Percentiles rank a stretch among this genome's conserved stretches.
These are phyloP conservation scores for Saccharomycopsis sp. DNA, from an alignment of 805 yeast species.

Conservation along the genomic window DNA sequence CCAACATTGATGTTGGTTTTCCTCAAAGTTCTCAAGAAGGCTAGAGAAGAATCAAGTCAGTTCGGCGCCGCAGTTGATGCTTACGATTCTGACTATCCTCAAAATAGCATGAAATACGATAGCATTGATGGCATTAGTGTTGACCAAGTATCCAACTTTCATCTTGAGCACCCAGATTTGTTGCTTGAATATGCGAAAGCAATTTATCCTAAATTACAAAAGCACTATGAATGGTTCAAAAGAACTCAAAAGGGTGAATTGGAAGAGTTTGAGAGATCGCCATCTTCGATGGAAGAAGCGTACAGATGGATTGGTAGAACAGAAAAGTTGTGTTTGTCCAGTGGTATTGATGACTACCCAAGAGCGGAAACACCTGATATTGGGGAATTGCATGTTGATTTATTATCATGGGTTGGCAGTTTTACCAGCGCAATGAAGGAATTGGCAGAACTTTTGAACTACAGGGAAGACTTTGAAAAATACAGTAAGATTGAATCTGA, in stretches of 20 bases:
- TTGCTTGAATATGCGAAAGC: slow-evolving; percentile 46
- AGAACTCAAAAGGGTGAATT: slow-evolving; percentile 68
- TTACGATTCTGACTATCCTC: slow-evolving; percentile 29
- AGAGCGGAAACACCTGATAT: slow-evolving; percentile 71
- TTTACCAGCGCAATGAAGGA: slow-evolving; percentile 77
- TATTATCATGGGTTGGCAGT: slow-evolving; percentile 87
- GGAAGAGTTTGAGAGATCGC: slow-evolving; percentile 58
- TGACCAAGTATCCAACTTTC: slow-evolving; percentile 39
- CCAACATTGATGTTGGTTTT: slow-evolving; percentile 82
- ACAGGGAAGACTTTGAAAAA: slow-evolving; percentile 45
- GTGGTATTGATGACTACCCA: slow-evolving; percentile 95
- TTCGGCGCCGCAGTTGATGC: slow-evolving; percentile 11
- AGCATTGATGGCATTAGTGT: slow-evolving; percentile 13
- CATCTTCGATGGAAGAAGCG: slow-evolving; percentile 41
- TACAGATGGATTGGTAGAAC: slow-evolving; percentile 95
- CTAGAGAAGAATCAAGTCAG: slow-evolving; percentile 24
- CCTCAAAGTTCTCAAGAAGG: slow-evolving; percentile 44
- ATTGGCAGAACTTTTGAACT: slow-evolving; percentile 56
- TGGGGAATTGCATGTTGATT: slow-evolving; percentile 86
- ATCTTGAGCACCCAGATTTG: slow-evolving; percentile 50
- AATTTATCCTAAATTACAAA: slow-evolving; percentile 67
- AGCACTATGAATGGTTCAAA: slow-evolving; percentile 81
- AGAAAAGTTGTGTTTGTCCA: slow-evolving; percentile 72
- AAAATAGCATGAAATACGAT: slow-evolving; percentile 21
- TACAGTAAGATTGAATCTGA: slow-evolving; percentile 47